Evolutionary conservation across 2,329 filamentous ascomycete species (phyloP), one percentile per base, ranked within the genome.

Genomic region (Cladosporium velox): DNA sequence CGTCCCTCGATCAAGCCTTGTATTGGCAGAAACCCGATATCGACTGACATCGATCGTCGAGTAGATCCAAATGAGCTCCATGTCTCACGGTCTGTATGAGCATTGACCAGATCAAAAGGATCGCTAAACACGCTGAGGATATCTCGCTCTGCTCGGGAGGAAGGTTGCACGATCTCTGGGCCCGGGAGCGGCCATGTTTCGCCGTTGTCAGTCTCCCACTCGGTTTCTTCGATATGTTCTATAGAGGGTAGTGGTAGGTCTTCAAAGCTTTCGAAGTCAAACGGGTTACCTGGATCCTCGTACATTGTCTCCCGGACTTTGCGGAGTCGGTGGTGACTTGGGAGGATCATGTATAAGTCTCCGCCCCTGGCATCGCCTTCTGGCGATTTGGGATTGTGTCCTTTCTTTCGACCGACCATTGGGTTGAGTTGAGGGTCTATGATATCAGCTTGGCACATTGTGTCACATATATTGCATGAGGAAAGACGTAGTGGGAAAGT

Each of bases 41-140:
- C 63, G 15, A 65, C 41, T n/a, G 63, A 65, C 55, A 65, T 59
- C 38, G 63, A 59, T 41, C 55, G 44, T 34, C 63, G n/a, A 3
- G 41, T 35, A 1, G 51, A 57, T 12, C 15, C 8, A 4, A 34
- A 38, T 8, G 35, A 55, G 2, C 11, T 52, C 14, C n/a, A 24
- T 0, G 51, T 14, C 26, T 57, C 51, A 1, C 35, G 51, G 5
- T 57, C n/a, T 8, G 61, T 10, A 26, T 18, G 26, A 21, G 15
- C 15, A 26, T 64, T 44, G 32, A 47, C 61, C 26, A 64, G 12
- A 26, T 64, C 61, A n/a, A 64, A 64, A 24, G 61, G 51, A 34
- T 64, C 38, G 61, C 61, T 64, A 5, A 64, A 28, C 26, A 47
- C 47, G 38, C 61, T 64, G 26, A 10, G 4, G n/a, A 57, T 35